These are phyloP conservation scores for Lentinula edodes DNA, from an alignment of 768 basidiomycete genomes.

Conservation along the genomic window DNA sequence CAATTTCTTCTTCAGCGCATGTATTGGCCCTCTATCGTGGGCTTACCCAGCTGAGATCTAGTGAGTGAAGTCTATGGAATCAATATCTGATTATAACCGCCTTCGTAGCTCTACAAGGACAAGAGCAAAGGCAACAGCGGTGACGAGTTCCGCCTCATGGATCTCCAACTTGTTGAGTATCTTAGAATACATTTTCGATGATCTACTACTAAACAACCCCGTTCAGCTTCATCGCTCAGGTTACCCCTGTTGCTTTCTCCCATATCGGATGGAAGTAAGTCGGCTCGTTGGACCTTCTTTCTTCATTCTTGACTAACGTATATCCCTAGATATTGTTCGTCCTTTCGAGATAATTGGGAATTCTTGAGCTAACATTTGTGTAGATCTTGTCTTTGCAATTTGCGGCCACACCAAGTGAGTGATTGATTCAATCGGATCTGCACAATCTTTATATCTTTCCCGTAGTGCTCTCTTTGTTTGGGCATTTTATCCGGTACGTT, in stretches of 20 bases:
- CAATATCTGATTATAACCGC: no score
- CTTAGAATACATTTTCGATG: background rate
- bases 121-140: slow-evolving; percentile 38
- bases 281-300: background rate
- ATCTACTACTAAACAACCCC: background rate
- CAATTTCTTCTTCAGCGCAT: slow-evolving; percentile 42
- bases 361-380: background rate
- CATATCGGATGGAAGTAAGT: slow-evolving; percentile 37
- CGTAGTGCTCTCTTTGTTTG: slow-evolving; percentile 33
- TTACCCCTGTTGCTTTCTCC: slow-evolving; percentile 34
- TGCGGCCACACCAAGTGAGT: slow-evolving; percentile 39
- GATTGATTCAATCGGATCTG: background rate
- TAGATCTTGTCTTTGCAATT: slow-evolving; percentile 40
- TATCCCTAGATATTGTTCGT: slow-evolving; percentile 23
- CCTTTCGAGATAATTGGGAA: background rate
- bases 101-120: slow-evolving; percentile 30
- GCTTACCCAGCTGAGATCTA: slow-evolving; percentile 40
- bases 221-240: slow-evolving; percentile 37
- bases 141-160: slow-evolving; percentile 40
- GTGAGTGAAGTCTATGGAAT: slow-evolving; percentile 4
- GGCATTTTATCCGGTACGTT: slow-evolving; percentile 37
- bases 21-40: slow-evolving; percentile 41
- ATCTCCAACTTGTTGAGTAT: slow-evolving; percentile 35
- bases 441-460: background rate
- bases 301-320: no score